Percentiles rank a stretch among this genome's conserved stretches.
phyloP scores from a whole-genome alignment of 805 yeast species.

The Nakazawaea molendinolei region DNA sequence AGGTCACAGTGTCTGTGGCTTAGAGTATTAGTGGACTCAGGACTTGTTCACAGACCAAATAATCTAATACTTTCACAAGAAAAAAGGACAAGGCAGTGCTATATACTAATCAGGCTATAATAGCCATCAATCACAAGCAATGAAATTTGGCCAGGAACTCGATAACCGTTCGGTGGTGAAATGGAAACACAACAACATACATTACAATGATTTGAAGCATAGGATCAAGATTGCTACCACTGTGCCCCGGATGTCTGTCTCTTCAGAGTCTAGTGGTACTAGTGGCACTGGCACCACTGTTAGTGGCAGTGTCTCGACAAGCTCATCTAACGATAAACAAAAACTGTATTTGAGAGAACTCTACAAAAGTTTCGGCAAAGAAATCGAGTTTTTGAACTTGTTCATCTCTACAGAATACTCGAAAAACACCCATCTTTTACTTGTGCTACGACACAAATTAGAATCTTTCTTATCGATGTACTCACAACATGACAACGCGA shows the following conservation, averaged over 20 bases:
- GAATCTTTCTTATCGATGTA: conserved; percentile 3
- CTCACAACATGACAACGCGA: neutral
- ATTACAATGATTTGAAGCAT: conserved; percentile 70
- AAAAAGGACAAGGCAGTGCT: no score
- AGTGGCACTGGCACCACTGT: neutral
- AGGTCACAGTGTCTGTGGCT: no score
- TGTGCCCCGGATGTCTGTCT: conserved; percentile 3
- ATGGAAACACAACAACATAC: conserved; percentile 81
- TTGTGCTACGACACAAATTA: conserved; percentile 13
- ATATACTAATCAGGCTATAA: no score
- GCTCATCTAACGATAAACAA: conserved; percentile 9
- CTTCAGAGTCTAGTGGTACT: conserved; percentile 8
- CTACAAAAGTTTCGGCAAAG: conserved; percentile 40
- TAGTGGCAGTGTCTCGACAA: no score
- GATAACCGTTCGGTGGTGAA: conserved; percentile 74
- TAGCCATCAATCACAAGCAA: no score
- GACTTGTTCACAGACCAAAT: no score
- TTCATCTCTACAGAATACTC: conserved; percentile 65
- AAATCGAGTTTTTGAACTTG: conserved; percentile 52
- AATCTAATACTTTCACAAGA: no score
- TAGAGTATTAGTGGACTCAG: no score
- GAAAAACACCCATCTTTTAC: conserved; percentile 50
- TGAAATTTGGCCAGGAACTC: conserved; percentile 86
- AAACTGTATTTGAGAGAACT: conserved; percentile 25
- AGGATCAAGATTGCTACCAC: conserved; percentile 56